Base-by-base conservation (phyloP, 257 asterid species). In the Scutellaria minor region DNA sequence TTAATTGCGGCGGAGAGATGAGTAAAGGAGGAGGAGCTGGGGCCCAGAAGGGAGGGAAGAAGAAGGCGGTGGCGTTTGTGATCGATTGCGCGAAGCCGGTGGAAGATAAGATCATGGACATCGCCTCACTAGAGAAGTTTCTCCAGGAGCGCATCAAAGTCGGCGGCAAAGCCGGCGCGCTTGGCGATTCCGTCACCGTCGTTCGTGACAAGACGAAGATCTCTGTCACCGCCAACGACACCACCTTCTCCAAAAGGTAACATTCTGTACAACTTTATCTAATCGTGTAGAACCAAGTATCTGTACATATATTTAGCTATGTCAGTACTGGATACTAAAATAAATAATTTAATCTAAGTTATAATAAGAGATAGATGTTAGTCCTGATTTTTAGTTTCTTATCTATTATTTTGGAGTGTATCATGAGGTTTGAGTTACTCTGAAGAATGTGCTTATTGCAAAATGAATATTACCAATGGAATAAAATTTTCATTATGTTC, bases 121-220 rank as follows among this genome's bases (percentile, higher is more conserved):
- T 85, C 35, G 82, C 90, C n/a, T 80, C 90, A 2, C 73, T 85
- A 44, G 90, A 85, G 47, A 83, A 83, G 70, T 85, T 81, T 59
- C 84, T 85, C 48, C 86, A 85, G 76, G 90, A 85, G 71, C 78
- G 91, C 66, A 86, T 86, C 75, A 86, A 86, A 79, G 88, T 86
- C 45, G 84, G 80, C 35, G 88, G 88, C 1, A 83, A 86, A 75
- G 72, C 87, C 53, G 91, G 91, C 47, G 84, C 85, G 7, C 88
- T 86, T 15, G 91, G 88, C 1, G 88, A 86, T 24, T 27, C 85
- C 41, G 87, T 86, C 39, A 75, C 81, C 18, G 74, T 86, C 56
- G 71, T 66, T 51, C 88, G 88, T 6, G 87, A 83, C 52, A 86
- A 86, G 81, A 70, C 66, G 39, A 86, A 82, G 81, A 83, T 86